These are phyloP conservation scores for Crithidia thermophila DNA, from an alignment of 208 protist species.

Conservation along the genomic window DNA sequence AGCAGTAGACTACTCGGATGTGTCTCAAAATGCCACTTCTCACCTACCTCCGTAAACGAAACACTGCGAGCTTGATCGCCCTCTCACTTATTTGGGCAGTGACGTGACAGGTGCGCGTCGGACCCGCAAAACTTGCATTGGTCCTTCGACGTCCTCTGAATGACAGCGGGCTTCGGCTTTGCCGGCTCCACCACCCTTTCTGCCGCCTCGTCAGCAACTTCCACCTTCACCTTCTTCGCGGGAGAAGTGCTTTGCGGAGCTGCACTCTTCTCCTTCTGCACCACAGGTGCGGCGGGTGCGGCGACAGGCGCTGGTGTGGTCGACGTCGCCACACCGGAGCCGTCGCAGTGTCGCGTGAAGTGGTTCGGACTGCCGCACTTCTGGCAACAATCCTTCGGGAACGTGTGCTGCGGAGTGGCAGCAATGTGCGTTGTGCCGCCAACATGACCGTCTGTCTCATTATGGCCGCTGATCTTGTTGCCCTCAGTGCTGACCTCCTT, in stretches of 20 bases:
- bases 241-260: background rate
- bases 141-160: slow-evolving; percentile 68
- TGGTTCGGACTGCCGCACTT: slow-evolving; percentile 41
- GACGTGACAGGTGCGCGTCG: slow-evolving; percentile 69
- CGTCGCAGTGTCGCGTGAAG: slow-evolving; percentile 45
- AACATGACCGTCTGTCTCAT: too few species aligned
- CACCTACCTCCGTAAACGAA: background rate
- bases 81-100: slow-evolving; percentile 65
- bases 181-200: too few species aligned
- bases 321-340: background rate
- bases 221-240: background rate
- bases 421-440: too few species aligned
- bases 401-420: too few species aligned
- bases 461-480: too few species aligned
- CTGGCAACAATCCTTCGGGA: slow-evolving; percentile 40
- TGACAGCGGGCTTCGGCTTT: background rate
- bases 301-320: background rate
- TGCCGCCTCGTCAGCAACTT: background rate
- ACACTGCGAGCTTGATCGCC: background rate
- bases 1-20: too few species aligned
- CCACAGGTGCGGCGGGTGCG: background rate
- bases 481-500: background rate
- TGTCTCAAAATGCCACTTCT: too few species aligned
- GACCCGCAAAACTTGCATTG: slow-evolving; percentile 81
- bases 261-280: background rate